Conservation (phyloP, 2,329 filamentous ascomycete species). For the Massarina eburnea region DNA sequence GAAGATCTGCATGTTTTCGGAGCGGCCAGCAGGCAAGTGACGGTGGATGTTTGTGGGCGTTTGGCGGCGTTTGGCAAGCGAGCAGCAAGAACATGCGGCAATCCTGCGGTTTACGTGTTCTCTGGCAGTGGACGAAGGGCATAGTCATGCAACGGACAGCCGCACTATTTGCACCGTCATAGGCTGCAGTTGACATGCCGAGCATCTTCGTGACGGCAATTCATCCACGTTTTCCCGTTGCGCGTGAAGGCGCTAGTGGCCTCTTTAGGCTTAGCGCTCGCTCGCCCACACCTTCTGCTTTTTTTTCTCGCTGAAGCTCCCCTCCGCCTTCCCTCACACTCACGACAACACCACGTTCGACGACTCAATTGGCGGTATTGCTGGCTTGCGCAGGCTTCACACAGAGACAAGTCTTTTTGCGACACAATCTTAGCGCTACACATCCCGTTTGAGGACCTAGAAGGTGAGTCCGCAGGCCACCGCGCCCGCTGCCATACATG, state of each 20-base stretch:
- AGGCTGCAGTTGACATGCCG: not conserved
- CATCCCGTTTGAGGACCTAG: slow-evolving; percentile 19
- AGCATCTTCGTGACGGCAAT: not conserved
- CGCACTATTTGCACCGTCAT: not conserved
- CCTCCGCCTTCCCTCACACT: slow-evolving; percentile 19
- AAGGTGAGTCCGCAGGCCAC: slow-evolving; percentile 24
- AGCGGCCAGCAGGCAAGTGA: not conserved
- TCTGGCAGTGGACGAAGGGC: too few relatives aligned
- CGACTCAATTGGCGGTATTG: slow-evolving; percentile 16
- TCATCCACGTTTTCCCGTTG: slow-evolving; percentile 3
- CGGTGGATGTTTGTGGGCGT: not conserved
- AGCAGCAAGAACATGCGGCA: not conserved
- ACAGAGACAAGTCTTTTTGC: slow-evolving; percentile 16
- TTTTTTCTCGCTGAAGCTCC: slow-evolving; percentile 22
- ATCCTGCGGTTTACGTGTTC: not conserved
- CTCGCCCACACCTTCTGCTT: slow-evolving; percentile 3
- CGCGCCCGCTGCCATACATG: slow-evolving; percentile 6
- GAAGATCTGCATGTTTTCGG: slow-evolving; percentile 7
- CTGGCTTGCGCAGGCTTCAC: slow-evolving; percentile 7
- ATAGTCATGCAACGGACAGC: too few relatives aligned
- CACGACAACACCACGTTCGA: slow-evolving; percentile 11
- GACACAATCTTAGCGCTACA: slow-evolving; percentile 12
- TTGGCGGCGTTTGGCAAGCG: not conserved
- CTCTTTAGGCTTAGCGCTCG: not conserved
- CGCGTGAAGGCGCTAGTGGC: not conserved